Percentiles rank a stretch among this genome's conserved stretches.
These are phyloP conservation scores for Suaeda aralocaspica DNA, from an alignment of 148 eudicot genomes.

Conservation along the genomic window DNA sequence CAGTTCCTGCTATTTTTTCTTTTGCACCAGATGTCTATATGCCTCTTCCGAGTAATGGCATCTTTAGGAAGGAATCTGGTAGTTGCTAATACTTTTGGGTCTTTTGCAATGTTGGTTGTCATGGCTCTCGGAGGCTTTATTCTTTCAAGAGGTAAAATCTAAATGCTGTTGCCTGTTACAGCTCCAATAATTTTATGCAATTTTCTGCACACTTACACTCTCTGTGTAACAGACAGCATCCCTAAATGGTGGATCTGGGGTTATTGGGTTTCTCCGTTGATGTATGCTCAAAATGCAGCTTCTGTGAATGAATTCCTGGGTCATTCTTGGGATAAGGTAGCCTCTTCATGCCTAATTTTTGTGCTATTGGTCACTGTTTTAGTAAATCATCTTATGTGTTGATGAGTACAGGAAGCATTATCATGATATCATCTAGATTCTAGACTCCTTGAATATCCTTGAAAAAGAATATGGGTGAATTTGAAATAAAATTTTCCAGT, in stretches of 20 bases:
- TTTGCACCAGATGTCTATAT: conserved; percentile 92
- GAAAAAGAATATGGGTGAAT: neutral
- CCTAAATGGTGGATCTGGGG: conserved; percentile 86
- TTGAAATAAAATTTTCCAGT: neutral
- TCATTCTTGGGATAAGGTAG: conserved; percentile 85
- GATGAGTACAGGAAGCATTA: neutral
- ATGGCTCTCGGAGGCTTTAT: conserved; percentile 97
- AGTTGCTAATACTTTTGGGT: conserved; percentile 94
- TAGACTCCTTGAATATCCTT: neutral
- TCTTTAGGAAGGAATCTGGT: conserved; percentile 84
- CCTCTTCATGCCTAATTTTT: neutral
- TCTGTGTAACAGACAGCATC: conserved; percentile 30
- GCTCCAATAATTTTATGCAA: neutral
- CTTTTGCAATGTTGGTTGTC: conserved; percentile 84
- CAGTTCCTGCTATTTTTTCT: conserved; percentile 72
- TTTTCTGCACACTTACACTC: conserved; percentile 15
- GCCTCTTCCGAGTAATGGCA: conserved; percentile 87
- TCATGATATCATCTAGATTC: neutral
- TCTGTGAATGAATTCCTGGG: conserved; percentile 94
- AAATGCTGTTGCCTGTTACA: neutral
- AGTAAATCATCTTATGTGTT: neutral
- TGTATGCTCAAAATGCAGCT: conserved; percentile 99
- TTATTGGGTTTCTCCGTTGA: conserved; percentile 96
- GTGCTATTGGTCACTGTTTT: neutral
- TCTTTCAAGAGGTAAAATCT: conserved; percentile 67